A percentile compares a stretch with the other conserved stretches of the same genome.
These are phyloP conservation scores for Neofusicoccum laricinum DNA, from an alignment of 2,329 filamentous ascomycete species.

Conservation along the genomic window DNA sequence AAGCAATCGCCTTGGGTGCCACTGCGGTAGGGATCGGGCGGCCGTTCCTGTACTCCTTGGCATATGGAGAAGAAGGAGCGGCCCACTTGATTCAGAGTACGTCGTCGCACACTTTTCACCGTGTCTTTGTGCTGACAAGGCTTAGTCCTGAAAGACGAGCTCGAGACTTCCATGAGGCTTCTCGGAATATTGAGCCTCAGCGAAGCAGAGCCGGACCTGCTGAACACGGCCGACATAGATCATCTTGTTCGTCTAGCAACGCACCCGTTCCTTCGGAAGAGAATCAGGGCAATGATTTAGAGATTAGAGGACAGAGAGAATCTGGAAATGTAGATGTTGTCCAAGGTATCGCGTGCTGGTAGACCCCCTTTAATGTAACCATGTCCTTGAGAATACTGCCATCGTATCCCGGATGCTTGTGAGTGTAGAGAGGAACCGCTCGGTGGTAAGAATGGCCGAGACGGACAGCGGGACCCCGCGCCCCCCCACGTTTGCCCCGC, in stretches of 20 bases:
- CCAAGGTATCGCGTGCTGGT: too few relatives aligned
- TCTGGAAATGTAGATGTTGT: too few relatives aligned
- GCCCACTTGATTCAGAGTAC: constrained; percentile 46
- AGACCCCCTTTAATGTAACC: too few relatives aligned
- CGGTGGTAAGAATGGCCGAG: not conserved
- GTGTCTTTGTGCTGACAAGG: not conserved
- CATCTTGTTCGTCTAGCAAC: constrained; percentile 15
- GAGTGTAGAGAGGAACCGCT: not conserved
- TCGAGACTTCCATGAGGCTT: constrained; percentile 64
- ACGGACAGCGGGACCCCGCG: not conserved
- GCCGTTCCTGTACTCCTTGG: constrained; percentile 58
- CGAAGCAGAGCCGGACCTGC: constrained; percentile 58
- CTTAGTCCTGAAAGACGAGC: constrained; percentile 51
- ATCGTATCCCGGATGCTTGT: too few relatives aligned
- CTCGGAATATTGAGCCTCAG: constrained; percentile 61
- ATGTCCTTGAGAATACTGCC: too few relatives aligned
- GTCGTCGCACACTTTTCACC: not conserved
- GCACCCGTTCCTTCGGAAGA: not conserved
- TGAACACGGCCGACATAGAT: constrained; percentile 45
- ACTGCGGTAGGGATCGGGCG: constrained; percentile 61
- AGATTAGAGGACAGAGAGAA: not conserved
- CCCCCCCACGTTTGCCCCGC: not conserved
- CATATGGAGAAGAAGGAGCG: constrained; percentile 56
- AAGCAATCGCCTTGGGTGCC: constrained; percentile 64
- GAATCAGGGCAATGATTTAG: not conserved